A percentile compares a stretch with the other conserved stretches of the same genome.
phyloP scores from a whole-genome alignment of 345 rosid species.

The Reutealis trisperma region DNA sequence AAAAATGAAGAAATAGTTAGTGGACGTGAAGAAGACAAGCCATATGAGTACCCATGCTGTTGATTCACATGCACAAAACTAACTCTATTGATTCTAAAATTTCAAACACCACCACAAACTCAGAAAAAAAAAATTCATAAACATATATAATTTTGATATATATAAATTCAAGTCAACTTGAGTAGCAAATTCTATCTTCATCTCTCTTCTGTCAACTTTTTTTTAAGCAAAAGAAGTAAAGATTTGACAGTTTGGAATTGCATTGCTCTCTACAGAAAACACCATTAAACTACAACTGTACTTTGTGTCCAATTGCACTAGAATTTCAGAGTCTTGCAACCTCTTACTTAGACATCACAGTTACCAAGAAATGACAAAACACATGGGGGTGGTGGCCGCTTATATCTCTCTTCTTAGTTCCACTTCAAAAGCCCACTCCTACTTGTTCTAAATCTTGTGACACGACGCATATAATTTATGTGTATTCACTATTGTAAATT shows the following conservation, averaged over 20 bases:
- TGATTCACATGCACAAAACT: conserved; percentile 28
- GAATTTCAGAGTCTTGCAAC: conserved; percentile 32
- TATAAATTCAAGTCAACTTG: conserved; percentile 10
- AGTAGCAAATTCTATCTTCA: conserved; percentile 20
- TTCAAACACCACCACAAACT: conserved; percentile 32
- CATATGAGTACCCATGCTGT: conserved; percentile 48
- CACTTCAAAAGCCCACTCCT: conserved; percentile 36
- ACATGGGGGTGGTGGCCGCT: conserved; percentile 39
- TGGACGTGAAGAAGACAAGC: conserved; percentile 35
- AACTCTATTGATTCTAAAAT: conserved; percentile 24
- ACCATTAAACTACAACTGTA: conserved; percentile 39
- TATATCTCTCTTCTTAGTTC: conserved; percentile 18
- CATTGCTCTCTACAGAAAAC: conserved; percentile 23
- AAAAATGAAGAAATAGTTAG: background rate
- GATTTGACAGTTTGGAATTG: conserved; percentile 37
- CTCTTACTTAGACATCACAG: conserved; percentile 38
- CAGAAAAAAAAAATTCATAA: background rate
- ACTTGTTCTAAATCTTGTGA: conserved; percentile 25
- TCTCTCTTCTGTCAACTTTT: conserved; percentile 15
- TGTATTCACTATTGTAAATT: background rate
- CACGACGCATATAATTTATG: background rate
- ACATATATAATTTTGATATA: too few relatives aligned
- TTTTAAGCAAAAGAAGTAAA: conserved; percentile 22
- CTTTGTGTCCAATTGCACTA: conserved; percentile 29
- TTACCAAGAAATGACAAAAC: conserved; percentile 31